phyloP scores from a whole-genome alignment of 495 filamentous ascomycete species.

The Cladorrhinum samala region DNA sequence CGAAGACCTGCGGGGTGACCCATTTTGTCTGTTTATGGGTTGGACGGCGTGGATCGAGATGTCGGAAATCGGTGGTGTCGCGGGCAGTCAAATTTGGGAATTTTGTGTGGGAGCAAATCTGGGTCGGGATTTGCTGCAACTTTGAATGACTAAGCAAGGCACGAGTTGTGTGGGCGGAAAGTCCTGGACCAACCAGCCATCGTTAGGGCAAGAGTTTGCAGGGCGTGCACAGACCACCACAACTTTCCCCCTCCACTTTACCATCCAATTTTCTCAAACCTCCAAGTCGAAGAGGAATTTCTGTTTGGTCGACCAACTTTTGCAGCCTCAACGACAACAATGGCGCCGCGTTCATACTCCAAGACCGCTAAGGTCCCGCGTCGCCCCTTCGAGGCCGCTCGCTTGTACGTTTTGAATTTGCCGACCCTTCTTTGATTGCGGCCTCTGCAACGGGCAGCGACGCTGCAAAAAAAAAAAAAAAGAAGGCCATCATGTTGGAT shows the following conservation, averaged over 20 bases:
- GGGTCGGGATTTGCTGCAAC: slow-evolving; percentile 18
- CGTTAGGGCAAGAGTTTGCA: slow-evolving; percentile 26
- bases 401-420: slow-evolving; percentile 61
- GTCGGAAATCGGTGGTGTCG: slow-evolving; percentile 30
- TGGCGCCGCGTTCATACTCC: slow-evolving; percentile 66
- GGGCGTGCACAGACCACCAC: slow-evolving; percentile 32
- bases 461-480: slow-evolving; percentile 38
- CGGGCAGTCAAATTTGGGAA: slow-evolving; percentile 26
- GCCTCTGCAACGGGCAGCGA: slow-evolving; percentile 45
- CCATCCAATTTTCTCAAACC: slow-evolving; percentile 22
- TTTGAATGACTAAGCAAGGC: slow-evolving; percentile 29
- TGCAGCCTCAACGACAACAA: slow-evolving; percentile 38
- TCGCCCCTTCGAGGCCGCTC: slow-evolving; percentile 92
- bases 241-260: slow-evolving; percentile 26
- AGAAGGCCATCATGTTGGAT: background rate
- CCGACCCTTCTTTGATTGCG: slow-evolving; percentile 18
- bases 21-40: slow-evolving; percentile 54
- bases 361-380: slow-evolving; percentile 97
- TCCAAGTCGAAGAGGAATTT: slow-evolving; percentile 17
- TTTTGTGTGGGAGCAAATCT: slow-evolving; percentile 31
- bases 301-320: slow-evolving; percentile 25
- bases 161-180: background rate
- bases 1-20: slow-evolving; percentile 95
- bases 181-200: slow-evolving; percentile 3
- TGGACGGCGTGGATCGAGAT: slow-evolving; percentile 33